Evolutionary conservation across 2,329 filamentous ascomycete genomes (phyloP), one percentile per base, ranked within the genome.

Genomic region (Penicillium sp.): DNA sequence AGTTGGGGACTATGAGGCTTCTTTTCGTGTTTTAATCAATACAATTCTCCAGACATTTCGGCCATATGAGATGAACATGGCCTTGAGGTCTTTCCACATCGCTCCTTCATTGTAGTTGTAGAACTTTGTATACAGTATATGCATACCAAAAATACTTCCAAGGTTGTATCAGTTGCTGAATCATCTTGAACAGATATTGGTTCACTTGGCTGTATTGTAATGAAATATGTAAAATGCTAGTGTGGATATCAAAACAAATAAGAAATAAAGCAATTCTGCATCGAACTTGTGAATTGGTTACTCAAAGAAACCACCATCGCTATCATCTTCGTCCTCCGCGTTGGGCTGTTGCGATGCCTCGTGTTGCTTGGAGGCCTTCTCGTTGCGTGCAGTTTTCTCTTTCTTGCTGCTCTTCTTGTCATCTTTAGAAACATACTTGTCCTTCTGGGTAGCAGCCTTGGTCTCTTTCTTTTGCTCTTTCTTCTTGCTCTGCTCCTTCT

Each of bases 261-360:
- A 46, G 35, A 54, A 18, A 51, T 41, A 32, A 40, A 46, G 35
- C 23, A 51, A 38, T 50, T 23, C 27, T 34, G 47, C 21, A 44
- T 21, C 34, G 7, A 42, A 25, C 18, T 23, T 27, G 15, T 23
- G 25, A 32, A 35, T n/a, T 40, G 35, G 10, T 51, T 66, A 58
- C 52, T 75, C 73, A 48, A 76, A 75, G 61, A 75, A 75, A 6
- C 72, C 74, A n/a, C 71, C 72, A 51, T 75, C 74, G 50, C 72
- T 72, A 13, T 71, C 68, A 39, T 51, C 50, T 25, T 38, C 18
- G 13, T 69, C 65, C 16, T 55, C 63, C 10, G 57, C 50, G 16
- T 60, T 60, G 18, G 18, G 18, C 31, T 37, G 25, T 39, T 59
- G 51, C 7, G 57, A 40, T 32, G 49, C 53, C n/a, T 60, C 52